These are phyloP conservation scores for Lasiosphaeriaceae sp. DNA, from an alignment of 495 filamentous ascomycete genomes.

Conservation along the genomic window DNA sequence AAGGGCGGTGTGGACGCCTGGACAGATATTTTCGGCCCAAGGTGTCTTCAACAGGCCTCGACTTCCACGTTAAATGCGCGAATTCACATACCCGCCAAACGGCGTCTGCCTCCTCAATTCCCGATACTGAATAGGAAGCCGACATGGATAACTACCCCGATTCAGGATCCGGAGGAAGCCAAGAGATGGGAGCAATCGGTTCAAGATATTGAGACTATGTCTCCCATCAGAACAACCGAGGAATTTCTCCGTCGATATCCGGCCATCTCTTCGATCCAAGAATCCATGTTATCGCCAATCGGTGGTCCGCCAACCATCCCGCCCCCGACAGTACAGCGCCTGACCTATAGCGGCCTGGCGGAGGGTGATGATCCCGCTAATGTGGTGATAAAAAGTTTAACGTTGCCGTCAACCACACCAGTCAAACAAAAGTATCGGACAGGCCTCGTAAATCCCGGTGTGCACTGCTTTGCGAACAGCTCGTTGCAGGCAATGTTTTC, in stretches of 20 bases:
- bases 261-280: constrained; percentile 61
- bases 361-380: constrained; percentile 47
- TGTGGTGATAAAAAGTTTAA: constrained; percentile 42
- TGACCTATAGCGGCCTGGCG: constrained; percentile 84
- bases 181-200: constrained; percentile 37
- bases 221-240: constrained; percentile 52
- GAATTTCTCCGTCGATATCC: constrained; percentile 84
- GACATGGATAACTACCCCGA: constrained; percentile 23
- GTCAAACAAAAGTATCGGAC: constrained; percentile 38
- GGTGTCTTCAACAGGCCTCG: constrained; percentile 50
- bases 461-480: constrained; percentile 89
- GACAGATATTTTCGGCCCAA: constrained; percentile 70
- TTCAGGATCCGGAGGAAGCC: constrained; percentile 35
- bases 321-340: constrained; percentile 77
- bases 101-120: constrained; percentile 14
- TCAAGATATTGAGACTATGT: constrained; percentile 39
- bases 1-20: constrained; percentile 81
- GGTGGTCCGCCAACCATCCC: constrained; percentile 57
- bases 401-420: constrained; percentile 19
- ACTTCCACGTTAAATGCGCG: constrained; percentile 6
- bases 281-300: constrained; percentile 63
- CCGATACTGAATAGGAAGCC: constrained; percentile 16
- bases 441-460: constrained; percentile 75
- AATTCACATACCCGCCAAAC: constrained; percentile 10
- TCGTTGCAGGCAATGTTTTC: constrained; percentile 79